Evolutionary conservation across 2,329 filamentous ascomycete species (phyloP), one percentile per base, ranked within the genome.

Genomic region (Monilinia aucupariae): DNA sequence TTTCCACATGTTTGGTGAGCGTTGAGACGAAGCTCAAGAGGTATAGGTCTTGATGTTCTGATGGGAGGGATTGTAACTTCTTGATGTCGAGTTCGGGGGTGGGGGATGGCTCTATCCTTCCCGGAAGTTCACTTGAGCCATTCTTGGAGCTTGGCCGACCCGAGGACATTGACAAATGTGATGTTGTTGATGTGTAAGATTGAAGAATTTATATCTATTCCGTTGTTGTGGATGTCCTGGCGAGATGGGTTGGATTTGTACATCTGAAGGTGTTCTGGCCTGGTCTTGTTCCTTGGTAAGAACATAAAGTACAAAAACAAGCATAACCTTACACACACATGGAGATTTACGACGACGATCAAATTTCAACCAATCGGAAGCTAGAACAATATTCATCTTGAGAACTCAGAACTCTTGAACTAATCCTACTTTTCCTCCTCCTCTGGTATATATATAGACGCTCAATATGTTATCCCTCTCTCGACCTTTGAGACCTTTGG

Each of bases 41-140:
- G 76, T 94, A 96, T 15, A 99, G 85, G 72, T 97, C 92, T 77
- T 99, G 94, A 76, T 99, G 94, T 78, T 99, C 94, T 61, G 90
- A 86, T 50, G 93, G 91, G 53, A 97, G 85, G 59, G 90, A 83
- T 76, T 96, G 89, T 54, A 99, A 86, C 81, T 96, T 96, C 71
- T 87, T 79, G 69, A 96, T 79, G 74, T 99, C 92, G 75, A 99
- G 89, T 80, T 96, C 90, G 58, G 87, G 88, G 72, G 85, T 87
- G 63, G 78, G 72, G 65, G 80, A 76, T 68, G 71, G 77, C 69
- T 69, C 76, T 70, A 65, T 74, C 69, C 68, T 75, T 65, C 71
- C 72, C 65, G 73, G 71, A 60, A 67, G 72, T 68, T 70, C 68
- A 54, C 54, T 67, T 49, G 71, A 69, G 67, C 71, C 71, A 72